phyloP scores from a whole-genome alignment of 805 yeast genomes.

The Hanseniaspora vineae region DNA sequence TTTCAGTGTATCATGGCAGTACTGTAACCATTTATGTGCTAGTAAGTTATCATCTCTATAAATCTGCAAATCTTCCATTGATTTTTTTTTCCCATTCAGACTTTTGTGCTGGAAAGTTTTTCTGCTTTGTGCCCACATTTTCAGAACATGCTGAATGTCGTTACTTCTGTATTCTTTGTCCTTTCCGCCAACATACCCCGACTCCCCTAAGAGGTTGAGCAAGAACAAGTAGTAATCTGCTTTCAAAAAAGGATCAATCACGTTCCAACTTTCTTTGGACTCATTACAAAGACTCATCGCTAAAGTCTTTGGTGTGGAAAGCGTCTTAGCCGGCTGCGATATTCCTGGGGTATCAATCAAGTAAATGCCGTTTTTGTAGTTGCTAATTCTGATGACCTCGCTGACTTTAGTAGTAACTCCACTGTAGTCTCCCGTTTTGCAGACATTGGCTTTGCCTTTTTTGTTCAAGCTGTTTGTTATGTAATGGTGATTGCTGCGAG shows the following conservation, averaged over 20 bases:
- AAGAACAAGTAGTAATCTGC: neutral
- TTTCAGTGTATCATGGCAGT: neutral
- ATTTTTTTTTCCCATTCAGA: too few species aligned
- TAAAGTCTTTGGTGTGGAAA: neutral
- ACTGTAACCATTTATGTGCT: neutral
- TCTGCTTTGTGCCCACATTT: too few species aligned
- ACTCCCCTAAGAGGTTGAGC: too few species aligned
- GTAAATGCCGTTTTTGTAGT: constrained; percentile 45
- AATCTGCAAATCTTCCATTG: neutral
- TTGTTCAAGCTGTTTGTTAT: constrained; percentile 10
- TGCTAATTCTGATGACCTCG: constrained; percentile 52
- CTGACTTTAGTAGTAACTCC: constrained; percentile 80
- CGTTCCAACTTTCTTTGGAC: neutral
- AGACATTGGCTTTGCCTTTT: constrained; percentile 40
- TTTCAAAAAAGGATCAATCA: neutral
- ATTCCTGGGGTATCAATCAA: constrained; percentile 92
- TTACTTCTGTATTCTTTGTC: too few species aligned
- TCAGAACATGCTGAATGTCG: too few species aligned
- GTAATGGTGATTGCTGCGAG: neutral
- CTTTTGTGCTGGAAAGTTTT: too few species aligned
- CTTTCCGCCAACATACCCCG: too few species aligned
- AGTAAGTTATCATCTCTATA: neutral
- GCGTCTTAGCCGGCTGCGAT: constrained; percentile 51
- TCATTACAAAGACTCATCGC: neutral
- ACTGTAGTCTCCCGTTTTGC: constrained; percentile 74